A percentile compares a stretch with the other conserved stretches of the same genome.
Conservation (phyloP, 345 rosid genomes). For the Adansonia digitata region DNA sequence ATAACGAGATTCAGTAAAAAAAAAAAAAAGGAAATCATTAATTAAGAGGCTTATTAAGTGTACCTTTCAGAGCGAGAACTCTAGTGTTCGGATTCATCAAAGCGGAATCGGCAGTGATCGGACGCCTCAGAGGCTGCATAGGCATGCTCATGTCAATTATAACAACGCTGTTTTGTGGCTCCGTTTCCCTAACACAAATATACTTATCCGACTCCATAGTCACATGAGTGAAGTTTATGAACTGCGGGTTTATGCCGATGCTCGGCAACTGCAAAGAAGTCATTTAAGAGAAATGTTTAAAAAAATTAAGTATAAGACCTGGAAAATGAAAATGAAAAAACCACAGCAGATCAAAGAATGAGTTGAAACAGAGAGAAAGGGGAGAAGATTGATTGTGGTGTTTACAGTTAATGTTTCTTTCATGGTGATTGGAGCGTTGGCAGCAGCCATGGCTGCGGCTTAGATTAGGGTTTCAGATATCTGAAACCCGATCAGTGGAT, state of each 20-base stretch:
- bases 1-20: neutral
- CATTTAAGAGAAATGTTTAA: neutral
- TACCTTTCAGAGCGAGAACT: conserved; percentile 78
- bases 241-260: conserved; percentile 71
- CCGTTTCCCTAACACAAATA: conserved; percentile 79
- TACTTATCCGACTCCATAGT: conserved; percentile 90
- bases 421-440: conserved; percentile 53
- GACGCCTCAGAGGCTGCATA: conserved; percentile 73
- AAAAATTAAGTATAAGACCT: neutral
- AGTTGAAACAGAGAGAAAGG: neutral
- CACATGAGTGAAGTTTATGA: conserved; percentile 71
- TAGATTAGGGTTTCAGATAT: neutral
- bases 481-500: neutral
- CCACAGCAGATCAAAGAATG: neutral
- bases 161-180: conserved; percentile 82
- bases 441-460: conserved; percentile 43
- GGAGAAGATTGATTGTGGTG: neutral
- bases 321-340: neutral
- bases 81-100: conserved; percentile 77
- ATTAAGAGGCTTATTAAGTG: neutral
- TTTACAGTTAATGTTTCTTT: conserved; percentile 41
- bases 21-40: neutral
- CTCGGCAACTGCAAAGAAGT: conserved; percentile 52
- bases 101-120: conserved; percentile 83
- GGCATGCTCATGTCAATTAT: conserved; percentile 84